Conservation (phyloP, 2,329 filamentous ascomycete genomes). For the Claviceps purpurea region DNA sequence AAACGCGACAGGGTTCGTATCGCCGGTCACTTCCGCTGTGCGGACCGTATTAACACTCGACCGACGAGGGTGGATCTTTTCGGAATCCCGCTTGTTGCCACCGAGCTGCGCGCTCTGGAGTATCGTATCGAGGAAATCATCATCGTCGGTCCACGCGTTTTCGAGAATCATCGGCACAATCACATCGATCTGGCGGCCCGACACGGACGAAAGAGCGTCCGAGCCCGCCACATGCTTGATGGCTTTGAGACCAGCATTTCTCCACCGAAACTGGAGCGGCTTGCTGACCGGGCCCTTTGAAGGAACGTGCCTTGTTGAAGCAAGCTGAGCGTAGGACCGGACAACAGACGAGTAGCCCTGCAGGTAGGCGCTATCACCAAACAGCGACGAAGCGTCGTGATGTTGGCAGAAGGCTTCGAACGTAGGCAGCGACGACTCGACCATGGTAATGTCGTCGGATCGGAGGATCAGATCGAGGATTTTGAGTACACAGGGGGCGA, state of each 20-base stretch:
- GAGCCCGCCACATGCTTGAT: slow-evolving; percentile 71
- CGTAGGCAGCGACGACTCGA: slow-evolving; percentile 75
- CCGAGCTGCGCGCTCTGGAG: slow-evolving; percentile 52
- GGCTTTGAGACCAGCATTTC: slow-evolving; percentile 59
- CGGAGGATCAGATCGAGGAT: slow-evolving; percentile 72
- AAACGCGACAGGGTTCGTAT: slow-evolving; percentile 58
- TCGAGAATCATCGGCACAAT: slow-evolving; percentile 77
- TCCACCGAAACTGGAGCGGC: slow-evolving; percentile 67
- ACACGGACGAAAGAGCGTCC: slow-evolving; percentile 62
- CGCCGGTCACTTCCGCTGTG: slow-evolving; percentile 46
- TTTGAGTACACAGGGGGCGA: slow-evolving; percentile 71
- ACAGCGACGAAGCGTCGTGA: slow-evolving; percentile 73
- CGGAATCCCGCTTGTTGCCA: slow-evolving; percentile 50
- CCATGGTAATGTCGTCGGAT: slow-evolving; percentile 81
- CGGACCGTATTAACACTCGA: slow-evolving; percentile 69
- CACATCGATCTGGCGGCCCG: slow-evolving; percentile 60
- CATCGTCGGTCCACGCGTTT: slow-evolving; percentile 67
- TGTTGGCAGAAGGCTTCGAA: slow-evolving; percentile 82
- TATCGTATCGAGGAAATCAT: slow-evolving; percentile 55
- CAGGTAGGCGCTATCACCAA: slow-evolving; percentile 74
- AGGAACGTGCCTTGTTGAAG: slow-evolving; percentile 45
- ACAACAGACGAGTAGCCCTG: slow-evolving; percentile 74
- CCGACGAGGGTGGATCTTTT: slow-evolving; percentile 50
- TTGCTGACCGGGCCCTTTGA: slow-evolving; percentile 46
- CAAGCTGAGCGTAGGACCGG: slow-evolving; percentile 64